Conservation (phyloP, 2,329 filamentous ascomycete species). For the Scleromitrula shiraiana region DNA sequence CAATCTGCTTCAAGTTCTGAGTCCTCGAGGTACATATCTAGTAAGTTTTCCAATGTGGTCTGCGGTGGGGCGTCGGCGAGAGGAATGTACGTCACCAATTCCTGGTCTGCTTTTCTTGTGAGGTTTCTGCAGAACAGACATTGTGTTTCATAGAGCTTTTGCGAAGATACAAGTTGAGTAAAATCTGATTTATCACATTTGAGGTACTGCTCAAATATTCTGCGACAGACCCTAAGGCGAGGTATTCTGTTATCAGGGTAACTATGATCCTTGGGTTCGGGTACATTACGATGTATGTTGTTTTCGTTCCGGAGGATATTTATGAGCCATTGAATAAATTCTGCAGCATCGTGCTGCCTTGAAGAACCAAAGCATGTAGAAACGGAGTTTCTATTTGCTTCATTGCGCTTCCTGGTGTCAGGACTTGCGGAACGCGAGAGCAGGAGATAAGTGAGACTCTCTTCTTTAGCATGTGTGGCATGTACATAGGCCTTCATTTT, state of each 20-base stretch:
- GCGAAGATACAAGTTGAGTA: not conserved
- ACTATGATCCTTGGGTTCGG: not conserved
- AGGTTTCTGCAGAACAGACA: not conserved
- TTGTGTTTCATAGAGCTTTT: not conserved
- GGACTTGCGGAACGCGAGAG: too few species aligned
- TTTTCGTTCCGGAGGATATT: not conserved
- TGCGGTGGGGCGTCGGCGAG: not conserved
- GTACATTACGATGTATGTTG: not conserved
- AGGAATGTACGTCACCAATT: too few species aligned
- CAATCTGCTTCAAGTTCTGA: not conserved
- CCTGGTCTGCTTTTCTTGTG: too few species aligned
- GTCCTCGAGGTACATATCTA: not conserved
- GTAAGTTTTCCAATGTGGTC: not conserved
- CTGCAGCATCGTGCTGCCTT: slow-evolving; percentile 6
- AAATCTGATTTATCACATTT: not conserved
- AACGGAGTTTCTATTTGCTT: too few species aligned
- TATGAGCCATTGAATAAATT: slow-evolving; percentile 4
- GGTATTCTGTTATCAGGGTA: not conserved
- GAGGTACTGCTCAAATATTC: not conserved
- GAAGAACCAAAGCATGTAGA: not conserved
- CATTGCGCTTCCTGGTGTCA: too few species aligned
- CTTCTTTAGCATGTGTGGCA: slow-evolving; percentile 11
- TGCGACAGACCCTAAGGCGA: not conserved
- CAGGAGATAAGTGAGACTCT: not conserved
- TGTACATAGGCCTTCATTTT: slow-evolving; percentile 20